phyloP scores from a whole-genome alignment of 257 asterid genomes.

The Anisodus acutangulus region DNA sequence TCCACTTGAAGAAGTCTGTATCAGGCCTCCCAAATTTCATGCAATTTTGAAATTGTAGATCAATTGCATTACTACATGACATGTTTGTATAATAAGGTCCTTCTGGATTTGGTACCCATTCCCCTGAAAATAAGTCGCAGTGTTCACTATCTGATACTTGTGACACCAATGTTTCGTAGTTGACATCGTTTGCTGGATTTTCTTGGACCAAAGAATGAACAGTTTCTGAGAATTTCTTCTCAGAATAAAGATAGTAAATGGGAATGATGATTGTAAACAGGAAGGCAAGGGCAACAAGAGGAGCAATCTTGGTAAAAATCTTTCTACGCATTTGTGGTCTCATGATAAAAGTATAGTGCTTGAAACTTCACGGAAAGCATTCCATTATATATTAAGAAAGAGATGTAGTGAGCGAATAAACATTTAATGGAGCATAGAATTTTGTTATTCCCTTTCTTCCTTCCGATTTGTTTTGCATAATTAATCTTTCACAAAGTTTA shows the following conservation, averaged over 20 bases:
- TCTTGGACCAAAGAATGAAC: no score
- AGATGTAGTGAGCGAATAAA: neutral
- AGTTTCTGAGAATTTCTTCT: neutral
- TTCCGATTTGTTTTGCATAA: no score
- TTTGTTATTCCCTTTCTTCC: neutral
- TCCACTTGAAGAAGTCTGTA: neutral
- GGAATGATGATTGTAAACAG: neutral
- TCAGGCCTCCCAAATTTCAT: neutral
- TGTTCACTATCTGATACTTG: no score
- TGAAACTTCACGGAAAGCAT: neutral
- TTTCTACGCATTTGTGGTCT: neutral
- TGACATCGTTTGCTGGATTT: no score
- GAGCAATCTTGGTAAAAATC: neutral
- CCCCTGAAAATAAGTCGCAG: neutral
- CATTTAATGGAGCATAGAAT: neutral
- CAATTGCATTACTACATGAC: neutral
- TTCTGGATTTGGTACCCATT: neutral
- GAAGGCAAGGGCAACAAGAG: conserved; percentile 1
- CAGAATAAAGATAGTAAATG: neutral
- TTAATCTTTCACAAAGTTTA: no score
- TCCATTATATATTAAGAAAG: neutral
- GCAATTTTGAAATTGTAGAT: neutral
- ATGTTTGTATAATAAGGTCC: neutral
- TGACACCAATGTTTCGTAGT: no score
- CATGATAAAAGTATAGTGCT: neutral